A percentile compares a stretch with the other conserved stretches of the same genome.
Conservation (phyloP, 2,329 filamentous ascomycete species). For the Diplodia scrobiculata region DNA sequence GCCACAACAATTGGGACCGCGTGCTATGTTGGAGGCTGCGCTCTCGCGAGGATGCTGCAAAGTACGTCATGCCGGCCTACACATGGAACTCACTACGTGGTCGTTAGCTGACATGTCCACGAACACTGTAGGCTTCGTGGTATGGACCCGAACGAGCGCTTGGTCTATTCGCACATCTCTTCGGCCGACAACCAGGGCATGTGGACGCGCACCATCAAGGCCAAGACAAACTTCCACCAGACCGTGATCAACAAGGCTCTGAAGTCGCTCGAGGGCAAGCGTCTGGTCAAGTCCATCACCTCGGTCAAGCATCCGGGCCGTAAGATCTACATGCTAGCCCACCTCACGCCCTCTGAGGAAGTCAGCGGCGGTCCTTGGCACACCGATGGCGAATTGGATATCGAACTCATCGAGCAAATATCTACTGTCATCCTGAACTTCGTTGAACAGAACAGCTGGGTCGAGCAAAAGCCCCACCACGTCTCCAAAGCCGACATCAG, state of each 20-base stretch:
- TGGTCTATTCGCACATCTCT: slow-evolving; percentile 89
- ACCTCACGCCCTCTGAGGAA: slow-evolving; percentile 80
- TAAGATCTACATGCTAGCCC: slow-evolving; percentile 93
- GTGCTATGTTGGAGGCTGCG: slow-evolving; percentile 45
- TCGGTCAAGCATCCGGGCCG: slow-evolving; percentile 87
- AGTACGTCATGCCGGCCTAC: slow-evolving; percentile 34
- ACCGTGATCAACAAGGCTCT: slow-evolving; percentile 77
- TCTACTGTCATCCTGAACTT: slow-evolving; percentile 72
- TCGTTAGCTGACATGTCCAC: slow-evolving; percentile 4
- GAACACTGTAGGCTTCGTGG: slow-evolving; percentile 42
- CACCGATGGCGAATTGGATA: slow-evolving; percentile 85
- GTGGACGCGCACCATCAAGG: slow-evolving; percentile 85
- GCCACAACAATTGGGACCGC: slow-evolving; percentile 37
- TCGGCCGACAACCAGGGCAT: slow-evolving; percentile 81
- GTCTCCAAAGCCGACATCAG: slow-evolving; percentile 35
- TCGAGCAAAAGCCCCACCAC: slow-evolving; percentile 52
- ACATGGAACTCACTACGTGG: neutral
- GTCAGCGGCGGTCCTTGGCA: slow-evolving; percentile 95
- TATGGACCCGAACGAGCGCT: slow-evolving; percentile 68
- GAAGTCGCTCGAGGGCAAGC: slow-evolving; percentile 79
- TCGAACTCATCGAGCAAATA: slow-evolving; percentile 77
- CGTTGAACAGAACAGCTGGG: slow-evolving; percentile 72
- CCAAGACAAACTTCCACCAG: slow-evolving; percentile 79
- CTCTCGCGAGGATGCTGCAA: slow-evolving; percentile 42
- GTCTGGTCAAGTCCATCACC: slow-evolving; percentile 84